Evolutionary conservation across 2,329 filamentous ascomycete species (phyloP).

Genomic region (Elsinoe ampelina): DNA sequence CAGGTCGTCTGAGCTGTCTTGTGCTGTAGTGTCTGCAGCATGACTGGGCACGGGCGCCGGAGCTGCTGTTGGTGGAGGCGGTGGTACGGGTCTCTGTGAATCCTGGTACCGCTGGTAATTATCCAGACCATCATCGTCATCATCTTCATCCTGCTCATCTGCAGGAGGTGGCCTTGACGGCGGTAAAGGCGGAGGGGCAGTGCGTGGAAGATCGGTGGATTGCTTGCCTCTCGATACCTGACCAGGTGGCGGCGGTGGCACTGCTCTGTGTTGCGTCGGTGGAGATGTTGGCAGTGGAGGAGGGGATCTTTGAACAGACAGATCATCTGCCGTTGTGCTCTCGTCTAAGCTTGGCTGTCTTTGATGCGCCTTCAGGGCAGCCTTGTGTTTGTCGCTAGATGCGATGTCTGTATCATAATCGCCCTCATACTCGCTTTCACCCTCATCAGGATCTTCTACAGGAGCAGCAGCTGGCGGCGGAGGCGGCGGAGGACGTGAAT

Average conservation of each 20-base stretch:
- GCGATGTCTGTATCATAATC: conserved; percentile 98
- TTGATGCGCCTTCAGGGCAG: conserved; percentile 70
- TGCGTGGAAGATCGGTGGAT: conserved; percentile 63
- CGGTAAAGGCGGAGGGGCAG: conserved; percentile 56
- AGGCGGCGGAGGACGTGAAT: conserved; percentile 38
- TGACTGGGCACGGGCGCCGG: conserved; percentile 25
- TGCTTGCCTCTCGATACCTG: conserved; percentile 44
- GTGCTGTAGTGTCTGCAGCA: conserved; percentile 27
- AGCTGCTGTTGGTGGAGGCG: conserved; percentile 27
- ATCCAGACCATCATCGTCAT: conserved; percentile 13
- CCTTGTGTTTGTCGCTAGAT: conserved; percentile 86
- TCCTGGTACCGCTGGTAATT: conserved; percentile 13
- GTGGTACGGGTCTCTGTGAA: conserved; percentile 15
- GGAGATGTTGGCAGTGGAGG: conserved; percentile 29
- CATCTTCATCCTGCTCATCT: conserved; percentile 21
- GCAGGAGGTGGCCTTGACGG: conserved; percentile 39
- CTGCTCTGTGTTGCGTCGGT: conserved; percentile 31
- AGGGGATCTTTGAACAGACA: conserved; percentile 34
- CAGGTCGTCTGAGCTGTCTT: conserved; percentile 36
- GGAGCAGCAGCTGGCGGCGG: conserved; percentile 34
- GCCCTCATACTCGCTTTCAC: conserved; percentile 88
- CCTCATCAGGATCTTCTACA: conserved; percentile 57
- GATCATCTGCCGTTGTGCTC: conserved; percentile 47
- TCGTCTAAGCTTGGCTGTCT: conserved; percentile 68
- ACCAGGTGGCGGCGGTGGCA: conserved; percentile 48